phyloP scores from a whole-genome alignment of 768 basidiomycete species.

The Suillus luteus region DNA sequence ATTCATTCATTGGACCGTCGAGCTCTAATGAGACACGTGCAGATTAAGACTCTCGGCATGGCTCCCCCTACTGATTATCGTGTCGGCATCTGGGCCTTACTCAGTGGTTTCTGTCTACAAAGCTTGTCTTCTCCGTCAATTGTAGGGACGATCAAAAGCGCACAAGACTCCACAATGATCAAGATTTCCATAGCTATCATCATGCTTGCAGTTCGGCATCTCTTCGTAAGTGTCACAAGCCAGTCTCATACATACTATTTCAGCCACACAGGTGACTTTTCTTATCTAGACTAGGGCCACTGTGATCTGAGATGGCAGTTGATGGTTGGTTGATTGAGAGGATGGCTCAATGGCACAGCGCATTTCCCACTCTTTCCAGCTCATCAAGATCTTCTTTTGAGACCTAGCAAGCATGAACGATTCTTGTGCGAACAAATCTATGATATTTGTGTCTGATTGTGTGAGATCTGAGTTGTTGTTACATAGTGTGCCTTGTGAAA shows the following conservation, averaged over 20 bases:
- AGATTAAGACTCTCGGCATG: background rate
- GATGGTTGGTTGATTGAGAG: constrained; percentile 4
- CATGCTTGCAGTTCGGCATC: background rate
- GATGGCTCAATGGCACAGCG: background rate
- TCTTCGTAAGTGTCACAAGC: background rate
- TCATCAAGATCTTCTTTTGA: background rate
- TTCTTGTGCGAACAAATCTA: constrained; percentile 14
- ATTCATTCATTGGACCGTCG: background rate
- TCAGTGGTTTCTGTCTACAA: background rate
- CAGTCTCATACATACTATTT: background rate
- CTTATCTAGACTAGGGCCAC: background rate
- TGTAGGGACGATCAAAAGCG: background rate
- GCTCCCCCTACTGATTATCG: background rate
- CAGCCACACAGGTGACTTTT: background rate
- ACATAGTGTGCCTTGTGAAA: constrained; percentile 16
- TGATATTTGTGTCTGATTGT: constrained; percentile 24
- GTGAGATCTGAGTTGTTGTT: constrained; percentile 16
- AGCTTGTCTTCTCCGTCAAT: background rate
- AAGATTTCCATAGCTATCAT: background rate
- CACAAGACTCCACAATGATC: background rate
- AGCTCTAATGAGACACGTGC: background rate
- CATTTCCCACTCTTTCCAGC: constrained; percentile 9
- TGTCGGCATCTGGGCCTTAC: background rate
- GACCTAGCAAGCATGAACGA: background rate
- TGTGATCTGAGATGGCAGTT: constrained; percentile 3